Conservation (phyloP, 345 rosid genomes). For the Gossypium turneri region DNA sequence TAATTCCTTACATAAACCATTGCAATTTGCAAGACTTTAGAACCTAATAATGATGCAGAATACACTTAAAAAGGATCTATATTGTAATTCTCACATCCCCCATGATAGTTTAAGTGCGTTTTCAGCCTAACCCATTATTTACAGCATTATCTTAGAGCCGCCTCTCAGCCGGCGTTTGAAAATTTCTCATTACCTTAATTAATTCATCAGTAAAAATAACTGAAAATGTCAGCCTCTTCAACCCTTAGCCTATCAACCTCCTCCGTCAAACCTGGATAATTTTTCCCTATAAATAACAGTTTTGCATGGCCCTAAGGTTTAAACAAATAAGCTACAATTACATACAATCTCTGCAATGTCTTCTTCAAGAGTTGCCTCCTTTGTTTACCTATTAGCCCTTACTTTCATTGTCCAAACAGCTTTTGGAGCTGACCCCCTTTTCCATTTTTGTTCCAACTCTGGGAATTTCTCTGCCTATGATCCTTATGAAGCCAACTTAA, state of each 20-base stretch:
- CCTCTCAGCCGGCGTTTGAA: slow-evolving; percentile 1
- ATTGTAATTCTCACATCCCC: not conserved
- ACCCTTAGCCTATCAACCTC: not conserved
- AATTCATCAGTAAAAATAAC: not conserved
- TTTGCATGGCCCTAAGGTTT: not conserved
- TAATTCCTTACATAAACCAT: not conserved
- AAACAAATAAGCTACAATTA: not conserved
- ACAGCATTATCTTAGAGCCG: not conserved
- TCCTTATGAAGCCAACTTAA: slow-evolving; percentile 41
- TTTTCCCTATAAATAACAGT: slow-evolving; percentile 1
- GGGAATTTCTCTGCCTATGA: slow-evolving; percentile 36
- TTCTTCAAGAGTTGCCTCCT: too few species aligned
- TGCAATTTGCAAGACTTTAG: not conserved
- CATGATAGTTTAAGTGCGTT: slow-evolving; percentile 3
- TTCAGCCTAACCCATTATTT: not conserved
- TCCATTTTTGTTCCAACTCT: slow-evolving; percentile 36
- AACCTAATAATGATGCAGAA: not conserved
- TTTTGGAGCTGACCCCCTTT: slow-evolving; percentile 33
- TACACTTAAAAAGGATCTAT: not conserved
- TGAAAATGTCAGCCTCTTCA: not conserved
- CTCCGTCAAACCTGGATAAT: too few species aligned
- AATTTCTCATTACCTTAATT: not conserved
- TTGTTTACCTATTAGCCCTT: slow-evolving; percentile 5
- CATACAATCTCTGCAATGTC: slow-evolving; percentile 8
- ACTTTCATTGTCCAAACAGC: slow-evolving; percentile 31